These are phyloP conservation scores for Candida mattraensis DNA, from an alignment of 805 yeast genomes.

Conservation along the genomic window DNA sequence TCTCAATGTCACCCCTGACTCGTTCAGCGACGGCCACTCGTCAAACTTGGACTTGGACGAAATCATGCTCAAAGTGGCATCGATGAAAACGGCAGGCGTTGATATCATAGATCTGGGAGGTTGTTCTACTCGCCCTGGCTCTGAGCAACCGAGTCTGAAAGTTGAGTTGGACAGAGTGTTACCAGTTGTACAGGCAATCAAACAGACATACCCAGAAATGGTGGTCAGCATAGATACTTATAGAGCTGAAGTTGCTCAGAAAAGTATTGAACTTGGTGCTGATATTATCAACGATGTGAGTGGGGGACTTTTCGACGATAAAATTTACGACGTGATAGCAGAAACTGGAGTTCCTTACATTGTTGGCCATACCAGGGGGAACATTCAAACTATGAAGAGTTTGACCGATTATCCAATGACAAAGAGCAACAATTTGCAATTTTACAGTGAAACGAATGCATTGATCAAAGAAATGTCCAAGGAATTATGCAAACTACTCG, in stretches of 20 bases:
- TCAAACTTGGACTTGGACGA: constrained; percentile 36
- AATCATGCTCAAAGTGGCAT: constrained; percentile 45
- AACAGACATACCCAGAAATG: constrained; percentile 39
- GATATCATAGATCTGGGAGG: constrained; percentile 90
- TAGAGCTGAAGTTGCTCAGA: constrained; percentile 70
- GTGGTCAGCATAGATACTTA: constrained; percentile 88
- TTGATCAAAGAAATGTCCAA: constrained; percentile 48
- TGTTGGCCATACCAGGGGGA: constrained; percentile 83
- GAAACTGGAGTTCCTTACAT: constrained; percentile 72
- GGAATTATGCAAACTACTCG: constrained; percentile 61
- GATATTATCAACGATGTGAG: constrained; percentile 91
- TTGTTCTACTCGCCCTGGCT: constrained; percentile 88
- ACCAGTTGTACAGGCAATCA: constrained; percentile 64
- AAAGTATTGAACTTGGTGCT: constrained; percentile 73
- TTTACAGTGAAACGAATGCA: constrained; percentile 36
- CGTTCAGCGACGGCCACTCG: constrained; percentile 88
- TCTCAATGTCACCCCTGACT: constrained; percentile 88
- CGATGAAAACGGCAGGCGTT: constrained; percentile 61
- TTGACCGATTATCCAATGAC: constrained; percentile 51
- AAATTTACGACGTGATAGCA: constrained; percentile 70
- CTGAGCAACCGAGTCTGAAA: constrained; percentile 55
- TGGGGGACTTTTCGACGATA: constrained; percentile 68
- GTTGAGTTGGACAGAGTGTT: constrained; percentile 72
- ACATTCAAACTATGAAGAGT: constrained; percentile 67
- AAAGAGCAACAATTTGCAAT: constrained; percentile 25